Percentiles rank a stretch among this genome's conserved stretches.
phyloP scores from a whole-genome alignment of 805 yeast genomes.

The Candida cerambycidarum region DNA sequence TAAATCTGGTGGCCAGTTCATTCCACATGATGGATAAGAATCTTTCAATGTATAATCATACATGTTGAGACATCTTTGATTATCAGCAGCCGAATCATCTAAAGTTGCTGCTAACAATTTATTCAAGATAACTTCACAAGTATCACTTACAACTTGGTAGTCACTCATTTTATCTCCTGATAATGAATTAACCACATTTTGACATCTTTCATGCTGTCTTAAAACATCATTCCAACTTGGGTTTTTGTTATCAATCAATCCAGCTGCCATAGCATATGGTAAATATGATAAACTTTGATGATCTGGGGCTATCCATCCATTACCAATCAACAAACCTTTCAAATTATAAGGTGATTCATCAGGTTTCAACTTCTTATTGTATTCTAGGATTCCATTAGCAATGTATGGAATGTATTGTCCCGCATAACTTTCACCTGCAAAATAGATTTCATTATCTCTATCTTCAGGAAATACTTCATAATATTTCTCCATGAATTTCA shows the following conservation, averaged over 20 bases:
- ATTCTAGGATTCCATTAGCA: slow-evolving; percentile 58
- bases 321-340: slow-evolving; percentile 76
- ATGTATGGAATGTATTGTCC: slow-evolving; percentile 95
- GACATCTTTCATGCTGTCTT: slow-evolving; percentile 58
- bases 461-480: slow-evolving; percentile 75
- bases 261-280: slow-evolving; percentile 64
- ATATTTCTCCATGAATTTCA: slow-evolving; percentile 64
- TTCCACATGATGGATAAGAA: slow-evolving; percentile 82
- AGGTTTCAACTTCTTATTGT: slow-evolving; percentile 31
- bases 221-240: slow-evolving; percentile 43
- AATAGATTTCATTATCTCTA: slow-evolving; percentile 55
- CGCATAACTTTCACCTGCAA: slow-evolving; percentile 96
- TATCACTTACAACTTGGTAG: slow-evolving; percentile 25
- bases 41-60: slow-evolving; percentile 76
- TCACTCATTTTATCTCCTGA: slow-evolving; percentile 18
- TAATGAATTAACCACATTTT: slow-evolving; percentile 43
- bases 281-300: slow-evolving; percentile 78
- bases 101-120: slow-evolving; percentile 33
- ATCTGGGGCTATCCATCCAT: slow-evolving; percentile 93
- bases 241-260: slow-evolving; percentile 47
- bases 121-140: slow-evolving; percentile 51
- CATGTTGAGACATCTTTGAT: slow-evolving; percentile 70
- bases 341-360: slow-evolving; percentile 39
- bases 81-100: slow-evolving; percentile 23
- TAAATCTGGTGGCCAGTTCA: slow-evolving; percentile 84